A percentile compares a stretch with the other conserved stretches of the same genome.
Evolutionary conservation across 192 early-diverging fungal genomes (phyloP).

Genomic region (Coemansia sp.): DNA sequence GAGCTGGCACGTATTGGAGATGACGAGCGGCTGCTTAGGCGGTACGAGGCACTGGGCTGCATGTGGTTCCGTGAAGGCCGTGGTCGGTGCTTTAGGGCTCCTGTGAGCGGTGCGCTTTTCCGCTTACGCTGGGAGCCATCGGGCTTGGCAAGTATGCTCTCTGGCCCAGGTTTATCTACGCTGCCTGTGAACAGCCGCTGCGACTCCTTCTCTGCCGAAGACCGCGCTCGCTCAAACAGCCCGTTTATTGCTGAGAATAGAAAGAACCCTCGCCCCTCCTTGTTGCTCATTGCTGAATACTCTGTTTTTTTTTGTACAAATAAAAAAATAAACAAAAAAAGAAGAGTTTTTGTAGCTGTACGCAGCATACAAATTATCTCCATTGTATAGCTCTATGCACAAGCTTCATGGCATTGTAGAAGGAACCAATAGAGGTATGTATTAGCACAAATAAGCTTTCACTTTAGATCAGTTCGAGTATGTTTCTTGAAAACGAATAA

Average conservation of each 20-base stretch:
- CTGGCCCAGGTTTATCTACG: too few relatives aligned
- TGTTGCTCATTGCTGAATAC: constrained; percentile 4
- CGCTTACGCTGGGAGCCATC: not conserved
- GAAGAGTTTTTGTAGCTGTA: too few relatives aligned
- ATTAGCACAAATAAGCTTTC: not conserved
- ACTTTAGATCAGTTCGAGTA: constrained; percentile 23
- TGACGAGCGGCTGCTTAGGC: not conserved
- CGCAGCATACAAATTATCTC: too few relatives aligned
- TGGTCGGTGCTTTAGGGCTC: constrained; percentile 4
- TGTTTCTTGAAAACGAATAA: constrained; percentile 51
- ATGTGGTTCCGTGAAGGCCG: constrained; percentile 10
- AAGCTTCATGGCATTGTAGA: too few relatives aligned
- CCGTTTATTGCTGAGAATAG: constrained; percentile 40
- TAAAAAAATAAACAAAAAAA: too few relatives aligned
- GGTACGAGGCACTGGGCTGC: not conserved
- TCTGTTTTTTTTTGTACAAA: too few relatives aligned
- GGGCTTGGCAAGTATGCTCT: not conserved
- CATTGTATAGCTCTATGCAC: too few relatives aligned
- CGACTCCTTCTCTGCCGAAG: constrained; percentile 43
- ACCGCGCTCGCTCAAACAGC: constrained; percentile 42
- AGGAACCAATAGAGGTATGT: not conserved
- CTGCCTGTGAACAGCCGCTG: constrained; percentile 26
- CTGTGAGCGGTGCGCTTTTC: constrained; percentile 4
- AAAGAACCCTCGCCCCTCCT: constrained; percentile 29
- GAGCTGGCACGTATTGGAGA: constrained; percentile 12